Base-by-base conservation (phyloP, 345 rosid species). In the Linum lewisii region DNA sequence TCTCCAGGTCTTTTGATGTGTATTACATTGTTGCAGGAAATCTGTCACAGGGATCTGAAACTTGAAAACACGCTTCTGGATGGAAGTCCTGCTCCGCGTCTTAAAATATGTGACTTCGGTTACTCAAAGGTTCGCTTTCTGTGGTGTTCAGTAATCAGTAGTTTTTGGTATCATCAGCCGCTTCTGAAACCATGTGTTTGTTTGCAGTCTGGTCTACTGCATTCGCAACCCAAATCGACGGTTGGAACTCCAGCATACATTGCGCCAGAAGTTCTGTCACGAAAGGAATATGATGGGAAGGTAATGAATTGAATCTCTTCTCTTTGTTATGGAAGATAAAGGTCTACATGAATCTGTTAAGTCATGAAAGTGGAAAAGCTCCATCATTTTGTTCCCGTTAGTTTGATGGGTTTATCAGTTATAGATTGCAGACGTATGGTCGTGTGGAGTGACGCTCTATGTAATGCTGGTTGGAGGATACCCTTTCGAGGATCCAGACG, bases 41-140 rank as follows among this genome's bases (percentile, higher is more conserved):
- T 52, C 22, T 52, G 56, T 24, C 56, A 52, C 25, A 52, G 56
- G 13, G 56, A 52, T 52, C 56, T 52, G 56, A 52, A 52, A 52
- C 56, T 52, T 11, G 56, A 52, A 21, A 52, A 52, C 56, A 52
- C 56, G 14, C 56, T 52, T 52, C 25, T 52, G 25, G 56, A 52
- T 52, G 56, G 56, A 52, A 52, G 56, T 21, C 56, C 56, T 7
- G 20, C 23, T 18, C 56, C 56, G 4, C 56, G 56, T 20, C 56
- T 52, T 24, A 52, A 52, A 52, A 52, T 52, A 52, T 52, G 56
- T 20, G 56, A 52, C 25, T 52, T 52, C 24, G 56, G 56, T 19
- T 52, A 52, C 25, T 52, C 56, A 21, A 52, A 52, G 56, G 56
- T 52, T 52, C 6, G 21, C 25, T 24, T 4, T 24, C 14, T 52